These are phyloP conservation scores for Neckera pumila DNA, from an alignment of 225 moss, liverwort and hornwort species.

Conservation along the genomic window DNA sequence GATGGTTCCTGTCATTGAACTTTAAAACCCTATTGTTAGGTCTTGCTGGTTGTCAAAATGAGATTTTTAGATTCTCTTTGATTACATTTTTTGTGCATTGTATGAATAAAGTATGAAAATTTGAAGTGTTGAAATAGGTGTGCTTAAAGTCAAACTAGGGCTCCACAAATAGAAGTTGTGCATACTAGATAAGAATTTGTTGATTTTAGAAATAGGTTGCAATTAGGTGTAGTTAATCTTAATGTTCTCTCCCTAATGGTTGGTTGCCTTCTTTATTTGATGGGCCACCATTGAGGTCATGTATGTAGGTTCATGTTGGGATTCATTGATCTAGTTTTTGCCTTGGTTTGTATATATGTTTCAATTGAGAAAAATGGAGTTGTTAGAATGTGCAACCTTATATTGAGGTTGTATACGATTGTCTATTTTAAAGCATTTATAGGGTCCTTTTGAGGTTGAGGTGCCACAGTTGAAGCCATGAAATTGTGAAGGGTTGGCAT, in stretches of 20 bases:
- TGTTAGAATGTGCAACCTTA: background rate
- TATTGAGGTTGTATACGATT: background rate
- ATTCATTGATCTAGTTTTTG: background rate
- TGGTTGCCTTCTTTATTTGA: background rate
- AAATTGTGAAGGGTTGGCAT: background rate
- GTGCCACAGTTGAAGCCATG: background rate
- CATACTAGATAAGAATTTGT: background rate
- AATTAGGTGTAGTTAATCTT: background rate
- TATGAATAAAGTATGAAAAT: background rate
- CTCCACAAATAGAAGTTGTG: background rate
- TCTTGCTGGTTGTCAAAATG: background rate
- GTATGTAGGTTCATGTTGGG: background rate
- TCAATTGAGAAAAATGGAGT: background rate
- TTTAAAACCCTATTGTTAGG: too few relatives aligned
- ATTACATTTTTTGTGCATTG: background rate
- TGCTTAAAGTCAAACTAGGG: fast-evolving
- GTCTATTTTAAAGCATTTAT: background rate
- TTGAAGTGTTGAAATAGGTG: background rate
- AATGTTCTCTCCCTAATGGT: background rate
- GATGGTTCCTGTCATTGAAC: background rate
- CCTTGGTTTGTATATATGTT: background rate
- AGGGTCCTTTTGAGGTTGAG: background rate
- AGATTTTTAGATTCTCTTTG: background rate
- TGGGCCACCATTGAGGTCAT: background rate
- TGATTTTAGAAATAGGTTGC: background rate